phyloP scores from a whole-genome alignment of 1,284 basidiomycete genomes.

The Uromyces viciae-fabae region DNA sequence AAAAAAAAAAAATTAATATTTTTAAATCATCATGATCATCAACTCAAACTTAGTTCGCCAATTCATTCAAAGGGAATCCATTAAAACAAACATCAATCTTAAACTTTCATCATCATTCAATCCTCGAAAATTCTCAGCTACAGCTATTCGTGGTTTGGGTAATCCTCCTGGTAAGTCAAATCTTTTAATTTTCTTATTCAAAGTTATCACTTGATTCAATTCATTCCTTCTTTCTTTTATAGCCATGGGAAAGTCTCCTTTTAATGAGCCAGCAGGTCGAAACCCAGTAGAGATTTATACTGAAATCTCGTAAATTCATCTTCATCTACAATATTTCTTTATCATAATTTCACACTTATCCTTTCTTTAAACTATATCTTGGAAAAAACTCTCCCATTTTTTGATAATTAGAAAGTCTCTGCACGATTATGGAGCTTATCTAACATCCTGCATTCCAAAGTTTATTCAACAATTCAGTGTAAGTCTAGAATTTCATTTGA shows the following conservation, averaged over 20 bases:
- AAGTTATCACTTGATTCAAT: neutral
- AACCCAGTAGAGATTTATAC: slow-evolving; percentile 28
- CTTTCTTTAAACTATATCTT: neutral
- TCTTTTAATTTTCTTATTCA: neutral
- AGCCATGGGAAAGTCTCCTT: slow-evolving; percentile 41
- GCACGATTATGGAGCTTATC: slow-evolving; percentile 59
- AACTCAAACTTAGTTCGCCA: no score
- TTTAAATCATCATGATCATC: no score
- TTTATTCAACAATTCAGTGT: slow-evolving; percentile 90
- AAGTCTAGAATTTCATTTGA: neutral
- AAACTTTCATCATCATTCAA: no score
- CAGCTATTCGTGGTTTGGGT: slow-evolving; percentile 13
- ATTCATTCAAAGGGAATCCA: no score
- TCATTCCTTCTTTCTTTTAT: neutral
- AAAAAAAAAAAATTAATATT: no score
- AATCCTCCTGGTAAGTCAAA: slow-evolving; percentile 27
- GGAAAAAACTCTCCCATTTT: no score
- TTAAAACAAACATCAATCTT: no score
- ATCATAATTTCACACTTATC: neutral
- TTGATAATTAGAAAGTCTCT: slow-evolving; percentile 27
- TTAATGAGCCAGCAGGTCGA: slow-evolving; percentile 31
- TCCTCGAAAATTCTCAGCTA: slow-evolving; percentile 20
- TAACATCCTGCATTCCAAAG: slow-evolving; percentile 81
- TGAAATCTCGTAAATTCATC: slow-evolving; percentile 25
- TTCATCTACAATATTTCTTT: neutral